Conservation (phyloP, 495 filamentous ascomycete species). For the Aspergillus homomorphus region DNA sequence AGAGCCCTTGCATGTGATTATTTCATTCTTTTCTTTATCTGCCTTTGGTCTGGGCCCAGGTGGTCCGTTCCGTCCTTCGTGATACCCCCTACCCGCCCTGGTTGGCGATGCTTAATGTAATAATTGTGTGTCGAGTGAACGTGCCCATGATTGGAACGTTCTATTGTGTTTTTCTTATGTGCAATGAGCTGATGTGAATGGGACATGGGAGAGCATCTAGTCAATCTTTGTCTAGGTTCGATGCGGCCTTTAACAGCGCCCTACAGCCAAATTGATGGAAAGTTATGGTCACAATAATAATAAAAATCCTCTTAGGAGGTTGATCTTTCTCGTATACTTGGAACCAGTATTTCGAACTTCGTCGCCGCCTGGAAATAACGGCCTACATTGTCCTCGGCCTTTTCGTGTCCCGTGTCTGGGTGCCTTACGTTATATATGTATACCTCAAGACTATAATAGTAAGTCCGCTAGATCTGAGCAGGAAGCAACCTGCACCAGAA, state of each 20-base stretch:
- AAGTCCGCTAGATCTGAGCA: too few species aligned
- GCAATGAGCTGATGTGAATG: background rate
- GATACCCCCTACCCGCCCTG: background rate
- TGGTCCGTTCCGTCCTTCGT: background rate
- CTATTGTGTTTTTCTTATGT: background rate
- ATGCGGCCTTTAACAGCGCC: background rate
- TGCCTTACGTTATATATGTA: too few species aligned
- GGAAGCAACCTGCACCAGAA: too few species aligned
- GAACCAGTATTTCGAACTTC: too few species aligned
- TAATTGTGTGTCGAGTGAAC: background rate
- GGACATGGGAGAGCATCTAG: too few species aligned
- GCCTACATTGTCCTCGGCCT: too few species aligned
- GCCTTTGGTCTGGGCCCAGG: background rate
- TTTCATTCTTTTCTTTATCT: constrained; percentile 1
- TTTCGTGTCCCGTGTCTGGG: too few species aligned
- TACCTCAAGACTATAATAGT: too few species aligned
- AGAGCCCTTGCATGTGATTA: background rate
- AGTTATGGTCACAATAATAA: background rate
- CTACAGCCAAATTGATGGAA: background rate
- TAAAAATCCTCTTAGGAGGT: background rate
- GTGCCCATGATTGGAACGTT: background rate
- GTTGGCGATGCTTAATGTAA: constrained; percentile 4
- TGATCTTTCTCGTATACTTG: background rate
- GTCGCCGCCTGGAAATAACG: too few species aligned
- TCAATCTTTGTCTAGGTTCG: too few species aligned